Conservation (phyloP, 75 land plant species). For the Chamaecyparis obtusa region DNA sequence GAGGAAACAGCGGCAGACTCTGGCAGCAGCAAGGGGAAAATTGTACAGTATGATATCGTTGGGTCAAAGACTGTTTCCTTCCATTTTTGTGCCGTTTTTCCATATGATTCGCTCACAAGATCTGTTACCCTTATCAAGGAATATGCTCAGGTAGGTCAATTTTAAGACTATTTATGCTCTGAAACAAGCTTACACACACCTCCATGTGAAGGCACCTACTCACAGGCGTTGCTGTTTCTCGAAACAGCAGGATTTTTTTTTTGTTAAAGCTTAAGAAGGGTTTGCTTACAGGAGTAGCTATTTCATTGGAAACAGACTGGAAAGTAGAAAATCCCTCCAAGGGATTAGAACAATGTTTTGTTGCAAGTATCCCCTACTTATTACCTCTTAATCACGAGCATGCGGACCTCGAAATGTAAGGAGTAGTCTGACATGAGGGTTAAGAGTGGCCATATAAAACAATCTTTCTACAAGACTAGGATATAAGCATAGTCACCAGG, state of each 20-base stretch:
- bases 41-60: conserved; percentile 29
- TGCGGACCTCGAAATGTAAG: no score
- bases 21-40: not conserved
- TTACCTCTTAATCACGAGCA: no score
- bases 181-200: not conserved
- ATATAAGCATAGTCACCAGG: not conserved
- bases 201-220: not conserved
- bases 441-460: not conserved
- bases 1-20: not conserved
- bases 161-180: not conserved
- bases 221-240: not conserved
- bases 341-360: not conserved
- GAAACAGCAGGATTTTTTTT: not conserved
- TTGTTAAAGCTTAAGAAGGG: not conserved
- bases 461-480: not conserved
- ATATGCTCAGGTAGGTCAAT: conserved; percentile 25
- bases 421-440: no score
- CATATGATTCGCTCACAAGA: conserved; percentile 14
- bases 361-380: not conserved
- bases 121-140: conserved; percentile 27
- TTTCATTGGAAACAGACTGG: not conserved
- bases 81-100: conserved; percentile 30
- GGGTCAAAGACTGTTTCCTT: conserved; percentile 24
- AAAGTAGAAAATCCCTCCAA: not conserved
- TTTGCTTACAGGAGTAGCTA: not conserved